Percentiles rank a stretch among this genome's conserved stretches.
These are phyloP conservation scores for Lactarius akahatsu DNA, from an alignment of 768 basidiomycete species.

Conservation along the genomic window DNA sequence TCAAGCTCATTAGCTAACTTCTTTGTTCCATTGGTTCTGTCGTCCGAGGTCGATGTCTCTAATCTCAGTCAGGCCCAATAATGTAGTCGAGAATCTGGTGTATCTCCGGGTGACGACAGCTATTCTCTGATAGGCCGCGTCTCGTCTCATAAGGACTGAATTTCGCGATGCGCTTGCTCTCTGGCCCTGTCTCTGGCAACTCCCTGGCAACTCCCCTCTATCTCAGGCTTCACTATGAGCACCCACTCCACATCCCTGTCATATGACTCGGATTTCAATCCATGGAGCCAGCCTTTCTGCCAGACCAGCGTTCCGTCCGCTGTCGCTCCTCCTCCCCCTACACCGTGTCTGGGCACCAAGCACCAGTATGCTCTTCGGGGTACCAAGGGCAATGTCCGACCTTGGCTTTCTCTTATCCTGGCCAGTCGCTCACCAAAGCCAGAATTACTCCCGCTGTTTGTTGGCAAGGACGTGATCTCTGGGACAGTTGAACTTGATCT, in stretches of 20 bases:
- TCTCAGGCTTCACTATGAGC: neutral
- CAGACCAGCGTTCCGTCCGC: neutral
- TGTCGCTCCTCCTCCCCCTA: neutral
- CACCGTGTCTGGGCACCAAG: conserved; percentile 29
- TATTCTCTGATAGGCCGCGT: neutral
- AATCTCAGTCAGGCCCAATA: neutral
- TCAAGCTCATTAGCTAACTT: no score
- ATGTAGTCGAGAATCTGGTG: neutral
- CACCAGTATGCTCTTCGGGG: conserved; percentile 46
- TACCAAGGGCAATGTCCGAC: conserved; percentile 37
- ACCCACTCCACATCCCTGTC: neutral
- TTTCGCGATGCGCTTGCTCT: neutral
- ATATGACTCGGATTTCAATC: no score
- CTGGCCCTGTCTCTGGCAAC: no score
- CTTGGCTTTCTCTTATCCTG: conserved; percentile 50
- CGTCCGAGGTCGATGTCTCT: neutral
- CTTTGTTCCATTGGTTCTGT: neutral
- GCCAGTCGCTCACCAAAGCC: conserved; percentile 43
- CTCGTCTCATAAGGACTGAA: neutral
- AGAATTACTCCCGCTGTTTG: conserved; percentile 45
- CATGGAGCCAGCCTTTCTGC: neutral
- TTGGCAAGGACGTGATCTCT: conserved; percentile 48
- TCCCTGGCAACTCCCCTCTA: no score
- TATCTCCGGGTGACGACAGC: neutral
- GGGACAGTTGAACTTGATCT: conserved; percentile 54